Base-by-base conservation (phyloP, 306 rosid species). In the Myrica gale region DNA sequence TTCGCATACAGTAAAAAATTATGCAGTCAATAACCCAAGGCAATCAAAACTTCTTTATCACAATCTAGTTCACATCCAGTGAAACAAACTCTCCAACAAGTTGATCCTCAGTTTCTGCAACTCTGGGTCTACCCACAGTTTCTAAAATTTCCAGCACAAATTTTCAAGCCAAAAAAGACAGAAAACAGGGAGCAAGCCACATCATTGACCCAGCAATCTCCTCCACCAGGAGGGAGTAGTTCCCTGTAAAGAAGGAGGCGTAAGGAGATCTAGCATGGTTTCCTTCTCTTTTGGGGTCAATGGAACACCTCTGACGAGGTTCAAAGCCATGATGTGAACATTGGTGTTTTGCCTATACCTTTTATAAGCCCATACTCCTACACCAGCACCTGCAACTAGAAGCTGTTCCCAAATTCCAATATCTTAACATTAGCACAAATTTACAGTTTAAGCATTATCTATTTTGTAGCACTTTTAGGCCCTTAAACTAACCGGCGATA, bases 241-340 rank as follows among this genome's bases (percentile, higher is more conserved):
- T 83, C 72, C 61, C 69, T 70, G 91, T 52, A 90, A 78, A 37
- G 90, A 90, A 41, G 97, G 97, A 16, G 95, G 93, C 68, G 82
- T 82, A 41, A 95, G 97, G 74, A 90, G 73, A 81, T 89, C 91
- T 69, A 95, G 87, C 96, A 95, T 88, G 7, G 97, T 89, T 78
- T 90, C 86, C 85, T 83, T 89, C 89, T 95, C 98, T 50, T 72
- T 90, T 67, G 90, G 92, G 74, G 97, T 89, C 83, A 89, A 71
- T 60, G 91, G 85, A 82, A 89, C 88, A 58, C 88, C 91, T 83
- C 95, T 88, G 20, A 93, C 84, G 47, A 89, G 89, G 83, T 93
- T 83, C 82, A 90, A 39, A 74, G 97, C 97, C 98, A 90, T 93
- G 76, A 90, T 73, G 67, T 90, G 95, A 69, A 93, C 95, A 58